Base-by-base conservation (phyloP, 169 alveolate genomes). In the Plasmodium fragile region DNA sequence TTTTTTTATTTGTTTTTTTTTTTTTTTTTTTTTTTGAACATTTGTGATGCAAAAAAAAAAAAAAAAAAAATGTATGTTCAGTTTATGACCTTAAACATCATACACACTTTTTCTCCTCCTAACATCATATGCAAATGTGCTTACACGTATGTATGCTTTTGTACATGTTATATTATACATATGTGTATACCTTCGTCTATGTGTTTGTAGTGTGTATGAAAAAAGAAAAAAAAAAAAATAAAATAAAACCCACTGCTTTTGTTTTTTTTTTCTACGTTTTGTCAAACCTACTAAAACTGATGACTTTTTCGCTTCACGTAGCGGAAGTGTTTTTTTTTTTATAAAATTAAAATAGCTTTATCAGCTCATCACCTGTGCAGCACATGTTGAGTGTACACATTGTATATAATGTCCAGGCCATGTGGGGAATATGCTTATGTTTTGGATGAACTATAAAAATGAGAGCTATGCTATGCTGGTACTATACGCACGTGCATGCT, bases 271-370 rank as follows among this genome's bases (percentile, higher is more conserved):
- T 39, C 69, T 36, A 30, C 32, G 18, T 78, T 78, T 43, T 78
- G 83, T 78, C 83, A 6, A 6, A 78, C 69, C 55, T 18, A 78
- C 53, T n/a, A 36, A 41, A 39, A 39, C 53, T n/a, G 53, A 78
- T 78, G 5, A 41, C 72, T 41, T 49, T 41, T 22, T 41, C 41
- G 16, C 25, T 30, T 30, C 11, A 30, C 13, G 39, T 41, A 43
- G 49, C 53, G 49, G 49, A 39, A 41, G 32, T 78, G 22, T 78
- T 36, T 41, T 43, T 16, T 78, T 18, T 78, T 36, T 41, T 43
- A 78, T 22, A 8, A 78, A 78, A 8, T 28, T 13, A 43, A 43
- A 13, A 8, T 32, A 25, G 5, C 16, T n/a, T 78, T 41, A n/a
- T 32, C 49, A 34, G 1, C 83, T 18, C 25, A 78, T 0, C 1